Percentiles rank a stretch among this genome's conserved stretches.
Conservation (phyloP, 1,139 yeast genomes). For the Arxiozyma slooffiae region DNA sequence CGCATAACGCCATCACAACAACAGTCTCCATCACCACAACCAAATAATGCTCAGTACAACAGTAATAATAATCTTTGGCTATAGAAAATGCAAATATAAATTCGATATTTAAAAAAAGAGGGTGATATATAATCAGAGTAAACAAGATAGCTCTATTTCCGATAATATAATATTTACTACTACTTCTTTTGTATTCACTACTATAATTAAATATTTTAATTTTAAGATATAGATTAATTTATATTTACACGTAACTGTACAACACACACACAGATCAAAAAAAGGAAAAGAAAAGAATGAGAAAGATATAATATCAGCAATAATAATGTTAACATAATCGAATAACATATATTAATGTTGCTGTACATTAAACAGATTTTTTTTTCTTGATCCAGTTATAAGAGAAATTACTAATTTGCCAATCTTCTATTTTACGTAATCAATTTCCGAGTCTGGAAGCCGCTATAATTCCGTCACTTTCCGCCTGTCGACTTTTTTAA, state of each 20-base stretch:
- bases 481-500: not conserved
- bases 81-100: not conserved
- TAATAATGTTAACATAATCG: too few species aligned
- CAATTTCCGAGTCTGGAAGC: not conserved
- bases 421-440: not conserved
- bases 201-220: too few species aligned
- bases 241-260: not conserved
- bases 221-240: not conserved
- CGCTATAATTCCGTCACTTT: not conserved
- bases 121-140: not conserved
- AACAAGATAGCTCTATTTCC: not conserved
- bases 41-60: too few species aligned
- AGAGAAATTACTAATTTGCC: not conserved
- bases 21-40: conserved; percentile 9
- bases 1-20: conserved; percentile 9
- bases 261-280: not conserved
- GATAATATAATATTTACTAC: not conserved
- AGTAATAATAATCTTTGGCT: conserved; percentile 5
- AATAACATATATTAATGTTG: too few species aligned
- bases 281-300: too few species aligned
- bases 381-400: too few species aligned
- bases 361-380: too few species aligned
- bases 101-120: not conserved
- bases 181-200: not conserved
- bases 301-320: not conserved